Evolutionary conservation across 805 yeast species (phyloP).

Genomic region (Kodamaea sagamina): DNA sequence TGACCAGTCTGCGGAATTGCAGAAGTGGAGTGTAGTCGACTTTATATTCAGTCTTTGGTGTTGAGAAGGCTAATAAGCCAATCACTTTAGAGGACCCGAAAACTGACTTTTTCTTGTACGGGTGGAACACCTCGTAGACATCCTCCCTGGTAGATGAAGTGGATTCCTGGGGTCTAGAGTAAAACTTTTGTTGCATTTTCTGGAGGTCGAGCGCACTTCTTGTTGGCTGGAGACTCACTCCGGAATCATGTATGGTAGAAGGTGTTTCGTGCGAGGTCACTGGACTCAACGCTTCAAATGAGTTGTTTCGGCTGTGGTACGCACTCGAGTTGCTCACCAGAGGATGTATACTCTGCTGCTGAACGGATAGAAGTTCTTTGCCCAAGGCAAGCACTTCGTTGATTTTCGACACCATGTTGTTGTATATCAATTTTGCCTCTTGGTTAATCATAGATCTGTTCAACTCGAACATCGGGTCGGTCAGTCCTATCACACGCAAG

Average conservation of each 20-base stretch:
- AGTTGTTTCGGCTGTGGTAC: slow-evolving; percentile 1
- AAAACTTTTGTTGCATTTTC: slow-evolving; percentile 32
- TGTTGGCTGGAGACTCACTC: slow-evolving; percentile 17
- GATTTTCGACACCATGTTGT: slow-evolving; percentile 29
- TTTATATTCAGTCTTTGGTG: slow-evolving; percentile 32
- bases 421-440: slow-evolving; percentile 36
- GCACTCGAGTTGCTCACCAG: background rate
- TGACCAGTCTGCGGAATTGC: slow-evolving; percentile 15
- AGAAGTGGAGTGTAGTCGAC: slow-evolving; percentile 24
- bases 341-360: slow-evolving; percentile 2
- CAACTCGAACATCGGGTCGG: slow-evolving; percentile 28
- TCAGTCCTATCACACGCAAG: slow-evolving; percentile 26
- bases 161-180: slow-evolving; percentile 1
- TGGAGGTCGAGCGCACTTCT: slow-evolving; percentile 28
- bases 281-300: slow-evolving; percentile 1
- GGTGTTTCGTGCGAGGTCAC: background rate
- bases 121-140: slow-evolving; percentile 32
- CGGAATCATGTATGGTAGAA: background rate
- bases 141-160: slow-evolving; percentile 11
- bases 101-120: slow-evolving; percentile 30
- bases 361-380: slow-evolving; percentile 19
- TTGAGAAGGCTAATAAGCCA: slow-evolving; percentile 36
- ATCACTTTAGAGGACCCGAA: slow-evolving; percentile 32
- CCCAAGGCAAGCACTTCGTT: slow-evolving; percentile 31
- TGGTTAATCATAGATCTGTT: slow-evolving; percentile 33